A percentile compares a stretch with the other conserved stretches of the same genome.
Evolutionary conservation across 495 filamentous ascomycete species (phyloP).

Genomic region (Haplographium delicatum): DNA sequence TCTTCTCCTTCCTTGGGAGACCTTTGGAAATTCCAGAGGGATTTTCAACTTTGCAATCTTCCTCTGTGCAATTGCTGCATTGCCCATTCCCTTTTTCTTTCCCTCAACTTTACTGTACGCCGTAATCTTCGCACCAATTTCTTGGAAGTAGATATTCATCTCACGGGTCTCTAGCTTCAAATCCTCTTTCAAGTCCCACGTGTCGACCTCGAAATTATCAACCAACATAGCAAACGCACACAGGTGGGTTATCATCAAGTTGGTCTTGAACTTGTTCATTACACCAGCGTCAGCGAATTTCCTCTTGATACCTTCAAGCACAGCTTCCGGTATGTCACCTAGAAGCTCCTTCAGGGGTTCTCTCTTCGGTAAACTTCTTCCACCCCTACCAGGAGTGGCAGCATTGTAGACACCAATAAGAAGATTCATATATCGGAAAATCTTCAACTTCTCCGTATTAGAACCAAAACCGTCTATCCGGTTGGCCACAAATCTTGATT

Average conservation of each 20-base stretch:
- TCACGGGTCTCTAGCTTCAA: constrained; percentile 65
- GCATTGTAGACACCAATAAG: constrained; percentile 56
- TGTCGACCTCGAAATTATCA: constrained; percentile 75
- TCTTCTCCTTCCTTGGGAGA: constrained; percentile 12
- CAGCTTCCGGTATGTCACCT: constrained; percentile 49
- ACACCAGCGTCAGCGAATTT: constrained; percentile 60
- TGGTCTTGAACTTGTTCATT: constrained; percentile 58
- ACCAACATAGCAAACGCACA: constrained; percentile 63
- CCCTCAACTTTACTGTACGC: constrained; percentile 44
- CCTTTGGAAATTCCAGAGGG: constrained; percentile 78
- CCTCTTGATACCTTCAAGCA: constrained; percentile 62
- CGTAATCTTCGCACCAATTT: constrained; percentile 68
- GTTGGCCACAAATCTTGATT: constrained; percentile 60
- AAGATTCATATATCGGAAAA: constrained; percentile 60
- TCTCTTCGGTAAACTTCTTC: constrained; percentile 33
- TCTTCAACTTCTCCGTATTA: constrained; percentile 49
- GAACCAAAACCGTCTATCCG: constrained; percentile 52
- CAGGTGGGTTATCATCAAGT: constrained; percentile 62
- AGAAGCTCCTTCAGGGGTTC: constrained; percentile 45
- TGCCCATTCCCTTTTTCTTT: constrained; percentile 42
- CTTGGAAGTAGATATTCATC: constrained; percentile 65
- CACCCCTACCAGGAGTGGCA: constrained; percentile 31
- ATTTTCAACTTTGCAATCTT: constrained; percentile 65
- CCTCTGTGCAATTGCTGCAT: constrained; percentile 54
- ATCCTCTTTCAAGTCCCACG: constrained; percentile 70